A percentile compares a stretch with the other conserved stretches of the same genome.
These are phyloP conservation scores for Picochlorum costavermella DNA, from an alignment of 139 green algal species.

Conservation along the genomic window DNA sequence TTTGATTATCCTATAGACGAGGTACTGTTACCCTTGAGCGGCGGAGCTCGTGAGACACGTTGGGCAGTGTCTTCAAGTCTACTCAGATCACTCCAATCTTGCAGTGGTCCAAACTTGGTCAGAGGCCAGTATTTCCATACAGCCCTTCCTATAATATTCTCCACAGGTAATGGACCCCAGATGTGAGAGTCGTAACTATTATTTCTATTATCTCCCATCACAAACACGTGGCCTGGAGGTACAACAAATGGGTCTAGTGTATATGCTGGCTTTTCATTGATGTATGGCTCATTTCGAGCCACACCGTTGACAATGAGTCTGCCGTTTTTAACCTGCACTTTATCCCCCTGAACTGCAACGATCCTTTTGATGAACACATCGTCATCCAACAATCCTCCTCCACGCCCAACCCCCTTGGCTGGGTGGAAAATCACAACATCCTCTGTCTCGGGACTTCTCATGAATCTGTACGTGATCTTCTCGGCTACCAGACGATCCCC, in stretches of 20 bases:
- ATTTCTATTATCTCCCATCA: conserved; percentile 99
- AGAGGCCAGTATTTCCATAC: conserved; percentile 91
- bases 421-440: conserved; percentile 97
- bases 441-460: conserved; percentile 43
- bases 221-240: conserved; percentile 71
- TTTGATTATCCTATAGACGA: too few relatives aligned
- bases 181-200: conserved; percentile 97
- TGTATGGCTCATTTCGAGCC: conserved; percentile 69
- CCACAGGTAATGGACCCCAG: conserved; percentile 83
- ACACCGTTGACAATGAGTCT: conserved; percentile 77
- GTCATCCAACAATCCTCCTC: conserved; percentile 48
- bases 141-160: conserved; percentile 82
- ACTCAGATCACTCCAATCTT: conserved; percentile 43
- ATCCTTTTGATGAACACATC: conserved; percentile 97
- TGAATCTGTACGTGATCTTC: conserved; percentile 92
- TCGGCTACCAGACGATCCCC: conserved; percentile 93
- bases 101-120: conserved; percentile 52
- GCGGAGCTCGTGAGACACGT: neutral
- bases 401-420: conserved; percentile 15
- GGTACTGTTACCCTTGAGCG: too few relatives aligned
- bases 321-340: conserved; percentile 69
- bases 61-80: neutral
- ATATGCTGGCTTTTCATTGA: conserved; percentile 73
- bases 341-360: conserved; percentile 59
- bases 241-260: conserved; percentile 53